Evolutionary conservation across 140 eudicot genomes (phyloP), one percentile per base, ranked within the genome.

Genomic region (Ambrosia hybrid): DNA sequence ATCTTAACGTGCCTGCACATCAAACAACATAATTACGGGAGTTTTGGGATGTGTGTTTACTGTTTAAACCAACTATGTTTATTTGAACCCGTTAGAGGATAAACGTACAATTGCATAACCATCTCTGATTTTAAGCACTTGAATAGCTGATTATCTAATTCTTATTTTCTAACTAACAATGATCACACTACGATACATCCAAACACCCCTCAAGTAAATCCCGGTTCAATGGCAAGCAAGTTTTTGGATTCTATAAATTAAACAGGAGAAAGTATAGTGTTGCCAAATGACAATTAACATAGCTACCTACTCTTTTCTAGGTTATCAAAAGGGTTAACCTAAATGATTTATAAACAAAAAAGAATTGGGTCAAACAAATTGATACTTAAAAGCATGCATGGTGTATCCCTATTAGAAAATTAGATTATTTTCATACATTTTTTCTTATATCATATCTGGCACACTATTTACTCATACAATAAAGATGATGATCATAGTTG

Each of bases 71-170:
- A 45, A 33, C n/a, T 34, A 62, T 4, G 67, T 12, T 11, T 5
- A 64, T 34, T 17, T n/a, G 57, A 69, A 69, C 49, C 48, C 14
- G 45, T 21, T 67, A 51, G 21, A 46, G 21, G 46, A 51, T 68
- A 68, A 6, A 51, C n/a, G 59, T 51, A 51, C 36, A 30, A 34
- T 34, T 51, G 51, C 62, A 37, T 68, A 68, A 68, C 57, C 6
- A 37, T 26, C 62, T 49, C 73, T 51, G 34, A 51, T 8, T 6
- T 12, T 38, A 63, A 37, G 68, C 68, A 38, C n/a, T 6, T 63
- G 30, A 63, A 38, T 5, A 61, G 10, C 15, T 58, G 3, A 59
- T 59, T 30, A 61, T 61, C 67, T 36, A 34, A 34, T 12, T 36
- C 48, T 61, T 36, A 34, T 61, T 36, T 34, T 33, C 46, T 61